phyloP scores from a whole-genome alignment of 2,329 filamentous ascomycete genomes.

The Kalmusia sp. region DNA sequence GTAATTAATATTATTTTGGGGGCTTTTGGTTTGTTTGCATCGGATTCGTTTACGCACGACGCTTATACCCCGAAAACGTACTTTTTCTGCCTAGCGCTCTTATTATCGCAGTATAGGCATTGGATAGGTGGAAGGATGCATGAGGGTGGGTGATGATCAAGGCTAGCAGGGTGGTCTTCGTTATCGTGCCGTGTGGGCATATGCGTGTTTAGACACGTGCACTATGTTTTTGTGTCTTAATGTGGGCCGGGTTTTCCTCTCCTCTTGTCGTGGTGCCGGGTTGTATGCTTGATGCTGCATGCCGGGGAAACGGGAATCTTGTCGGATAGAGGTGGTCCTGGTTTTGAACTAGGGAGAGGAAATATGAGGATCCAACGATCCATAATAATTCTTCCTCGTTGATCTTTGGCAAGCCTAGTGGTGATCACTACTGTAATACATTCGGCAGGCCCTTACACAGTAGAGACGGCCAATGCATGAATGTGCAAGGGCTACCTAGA shows the following conservation, averaged over 20 bases:
- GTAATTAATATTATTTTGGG: slow-evolving; percentile 25
- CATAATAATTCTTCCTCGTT: neutral
- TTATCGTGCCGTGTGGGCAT: neutral
- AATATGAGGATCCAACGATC: neutral
- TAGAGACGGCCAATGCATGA: too few species aligned
- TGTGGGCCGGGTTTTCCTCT: neutral
- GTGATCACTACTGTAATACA: too few species aligned
- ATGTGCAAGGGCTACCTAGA: too few species aligned
- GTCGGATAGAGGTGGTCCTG: neutral
- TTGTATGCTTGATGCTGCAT: neutral
- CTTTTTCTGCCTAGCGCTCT: slow-evolving; percentile 14
- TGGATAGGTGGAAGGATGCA: slow-evolving; percentile 24
- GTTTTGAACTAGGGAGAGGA: neutral
- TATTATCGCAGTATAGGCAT: slow-evolving; percentile 16
- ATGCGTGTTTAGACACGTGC: neutral
- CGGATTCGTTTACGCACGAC: slow-evolving; percentile 26
- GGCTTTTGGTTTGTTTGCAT: slow-evolving; percentile 12
- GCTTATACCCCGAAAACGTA: slow-evolving; percentile 33
- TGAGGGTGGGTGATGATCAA: slow-evolving; percentile 13
- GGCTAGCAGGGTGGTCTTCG: slow-evolving; percentile 4
- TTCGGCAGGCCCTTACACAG: too few species aligned
- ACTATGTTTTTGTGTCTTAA: slow-evolving; percentile 10
- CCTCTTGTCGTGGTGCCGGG: slow-evolving; percentile 7
- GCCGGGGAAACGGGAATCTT: neutral
- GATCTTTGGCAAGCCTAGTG: neutral